Conservation (phyloP, 495 filamentous ascomycete species). For the Aspergillus carlsbadensis region DNA sequence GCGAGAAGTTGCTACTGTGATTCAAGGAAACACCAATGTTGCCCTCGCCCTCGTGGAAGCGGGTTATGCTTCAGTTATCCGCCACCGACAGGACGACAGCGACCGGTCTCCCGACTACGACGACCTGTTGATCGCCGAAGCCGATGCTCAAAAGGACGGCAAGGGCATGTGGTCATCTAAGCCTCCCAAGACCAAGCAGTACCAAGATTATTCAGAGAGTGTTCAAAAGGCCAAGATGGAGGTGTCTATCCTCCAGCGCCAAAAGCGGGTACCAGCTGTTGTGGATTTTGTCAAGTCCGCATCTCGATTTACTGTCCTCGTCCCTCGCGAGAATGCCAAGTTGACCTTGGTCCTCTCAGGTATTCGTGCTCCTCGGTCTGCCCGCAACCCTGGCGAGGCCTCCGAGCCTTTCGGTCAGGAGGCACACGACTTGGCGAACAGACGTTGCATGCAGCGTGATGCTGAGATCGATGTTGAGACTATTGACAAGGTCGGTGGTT, state of each 20-base stretch:
- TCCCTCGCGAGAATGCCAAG: conserved; percentile 91
- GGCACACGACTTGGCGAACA: conserved; percentile 85
- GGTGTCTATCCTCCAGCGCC: conserved; percentile 78
- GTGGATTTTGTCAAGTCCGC: conserved; percentile 98
- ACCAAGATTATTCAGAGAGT: conserved; percentile 86
- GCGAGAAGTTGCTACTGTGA: conserved; percentile 88
- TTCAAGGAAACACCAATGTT: conserved; percentile 81
- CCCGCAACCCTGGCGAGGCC: conserved; percentile 74
- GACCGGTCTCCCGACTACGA: conserved; percentile 94
- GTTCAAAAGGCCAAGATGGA: conserved; percentile 94
- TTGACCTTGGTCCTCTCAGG: conserved; percentile 93
- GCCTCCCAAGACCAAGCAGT: conserved; percentile 72
- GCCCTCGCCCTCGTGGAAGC: conserved; percentile 82
- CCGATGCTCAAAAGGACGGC: conserved; percentile 75
- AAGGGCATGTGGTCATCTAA: conserved; percentile 96
- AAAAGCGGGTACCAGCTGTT: conserved; percentile 88
- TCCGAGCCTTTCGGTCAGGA: conserved; percentile 94
- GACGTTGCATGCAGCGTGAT: conserved; percentile 87
- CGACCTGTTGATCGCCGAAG: conserved; percentile 84
- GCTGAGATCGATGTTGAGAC: conserved; percentile 95
- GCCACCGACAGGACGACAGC: conserved; percentile 87
- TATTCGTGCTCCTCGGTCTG: conserved; percentile 87
- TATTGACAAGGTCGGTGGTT: conserved; percentile 93
- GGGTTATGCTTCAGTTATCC: conserved; percentile 88
- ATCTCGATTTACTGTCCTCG: conserved; percentile 87